A percentile compares a stretch with the other conserved stretches of the same genome.
Evolutionary conservation across 495 filamentous ascomycete species (phyloP).

Genomic region (Venustampulla echinocandica): DNA sequence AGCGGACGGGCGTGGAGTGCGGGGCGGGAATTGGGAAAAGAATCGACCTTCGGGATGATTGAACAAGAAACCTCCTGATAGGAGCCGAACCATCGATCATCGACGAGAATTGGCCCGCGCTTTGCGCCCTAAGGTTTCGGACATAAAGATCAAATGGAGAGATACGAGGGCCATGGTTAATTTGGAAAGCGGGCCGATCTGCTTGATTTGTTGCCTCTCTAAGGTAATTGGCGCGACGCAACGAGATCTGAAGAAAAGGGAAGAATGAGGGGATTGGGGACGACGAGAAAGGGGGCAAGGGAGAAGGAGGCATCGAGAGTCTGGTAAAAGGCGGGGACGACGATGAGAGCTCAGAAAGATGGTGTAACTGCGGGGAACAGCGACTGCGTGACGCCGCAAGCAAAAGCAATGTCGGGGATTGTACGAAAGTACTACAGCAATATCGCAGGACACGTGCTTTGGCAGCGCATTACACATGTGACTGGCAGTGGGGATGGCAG

Average conservation of each 20-base stretch:
- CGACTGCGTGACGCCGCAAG: not conserved
- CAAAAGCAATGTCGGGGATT: not conserved
- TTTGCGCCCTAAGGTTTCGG: not conserved
- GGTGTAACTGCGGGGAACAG: not conserved
- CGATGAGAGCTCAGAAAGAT: conserved; percentile 1
- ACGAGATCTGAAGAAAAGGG: not conserved
- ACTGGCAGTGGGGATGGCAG: too few relatives aligned
- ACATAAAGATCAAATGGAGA: not conserved
- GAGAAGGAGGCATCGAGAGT: conserved; percentile 1
- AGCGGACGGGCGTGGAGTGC: not conserved
- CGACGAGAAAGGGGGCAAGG: too few relatives aligned
- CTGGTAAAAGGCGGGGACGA: not conserved
- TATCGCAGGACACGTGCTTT: conserved; percentile 8
- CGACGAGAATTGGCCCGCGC: too few relatives aligned
- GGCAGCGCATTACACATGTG: conserved; percentile 1
- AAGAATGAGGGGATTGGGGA: not conserved
- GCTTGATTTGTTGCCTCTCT: not conserved
- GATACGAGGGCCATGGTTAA: conserved; percentile 1
- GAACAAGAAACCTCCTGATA: too few relatives aligned
- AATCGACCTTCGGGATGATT: not conserved
- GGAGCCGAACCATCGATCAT: too few relatives aligned
- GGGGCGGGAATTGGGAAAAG: not conserved
- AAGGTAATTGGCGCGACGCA: not conserved
- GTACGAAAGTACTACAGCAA: not conserved
- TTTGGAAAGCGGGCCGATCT: not conserved